These are phyloP conservation scores for Halenospora varia DNA, from an alignment of 495 filamentous ascomycete genomes.

Conservation along the genomic window DNA sequence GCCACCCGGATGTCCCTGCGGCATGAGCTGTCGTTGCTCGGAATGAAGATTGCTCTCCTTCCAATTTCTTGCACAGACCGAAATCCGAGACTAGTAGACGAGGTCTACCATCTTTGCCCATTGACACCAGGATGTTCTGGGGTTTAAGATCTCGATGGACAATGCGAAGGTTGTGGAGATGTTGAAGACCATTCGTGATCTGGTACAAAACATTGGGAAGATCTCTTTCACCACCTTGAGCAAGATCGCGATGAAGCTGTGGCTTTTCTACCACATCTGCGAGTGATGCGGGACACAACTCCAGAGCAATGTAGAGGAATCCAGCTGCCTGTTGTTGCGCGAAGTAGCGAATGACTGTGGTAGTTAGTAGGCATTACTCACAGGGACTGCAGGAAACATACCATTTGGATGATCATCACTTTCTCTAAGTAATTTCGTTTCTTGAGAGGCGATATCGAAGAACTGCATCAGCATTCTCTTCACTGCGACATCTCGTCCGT, in stretches of 20 bases:
- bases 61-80: constrained; percentile 96
- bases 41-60: constrained; percentile 91
- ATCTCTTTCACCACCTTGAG: constrained; percentile 48
- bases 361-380: constrained; percentile 21
- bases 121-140: constrained; percentile 85
- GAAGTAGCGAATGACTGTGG: constrained; percentile 84
- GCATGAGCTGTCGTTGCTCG: constrained; percentile 91
- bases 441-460: constrained; percentile 91
- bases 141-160: constrained; percentile 97
- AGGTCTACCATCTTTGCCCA: constrained; percentile 54
- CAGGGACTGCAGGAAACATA: constrained; percentile 24
- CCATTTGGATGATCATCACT: constrained; percentile 91
- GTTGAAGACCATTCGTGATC: constrained; percentile 78
- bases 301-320: constrained; percentile 96
- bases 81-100: constrained; percentile 95
- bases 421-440: constrained; percentile 83
- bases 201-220: constrained; percentile 73
- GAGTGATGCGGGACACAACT: constrained; percentile 91
- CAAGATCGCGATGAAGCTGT: constrained; percentile 38
- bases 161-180: constrained; percentile 88
- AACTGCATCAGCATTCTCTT: constrained; percentile 96
- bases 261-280: constrained; percentile 81
- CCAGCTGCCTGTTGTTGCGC: constrained; percentile 80
- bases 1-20: constrained; percentile 92
- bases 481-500: constrained; percentile 88